Conservation (phyloP, 208 protist genomes). For the Perkinsela sp. region DNA sequence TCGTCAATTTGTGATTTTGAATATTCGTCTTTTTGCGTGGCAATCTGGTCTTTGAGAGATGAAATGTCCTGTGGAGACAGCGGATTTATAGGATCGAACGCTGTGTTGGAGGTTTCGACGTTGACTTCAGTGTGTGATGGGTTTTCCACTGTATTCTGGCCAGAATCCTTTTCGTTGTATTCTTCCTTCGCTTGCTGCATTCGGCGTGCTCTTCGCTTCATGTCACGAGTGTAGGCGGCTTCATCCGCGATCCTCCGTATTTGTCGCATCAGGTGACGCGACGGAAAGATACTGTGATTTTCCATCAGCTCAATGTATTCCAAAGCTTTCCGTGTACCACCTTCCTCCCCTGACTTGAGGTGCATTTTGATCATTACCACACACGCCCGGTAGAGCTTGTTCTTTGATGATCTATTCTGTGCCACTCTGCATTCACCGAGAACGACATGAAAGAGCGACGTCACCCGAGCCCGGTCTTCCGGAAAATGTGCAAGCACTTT, state of each 20-base stretch:
- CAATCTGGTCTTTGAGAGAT: background rate
- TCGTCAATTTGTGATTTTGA: too few species aligned
- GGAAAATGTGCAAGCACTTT: background rate
- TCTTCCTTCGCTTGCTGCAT: slow-evolving; percentile 63
- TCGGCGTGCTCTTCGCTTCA: slow-evolving; percentile 61
- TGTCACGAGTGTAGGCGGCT: slow-evolving; percentile 55
- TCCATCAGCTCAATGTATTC: slow-evolving; percentile 64
- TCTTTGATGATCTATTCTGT: background rate
- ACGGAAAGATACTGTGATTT: slow-evolving; percentile 20
- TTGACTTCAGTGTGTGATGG: background rate
- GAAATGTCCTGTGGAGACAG: background rate
- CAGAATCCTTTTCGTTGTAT: slow-evolving; percentile 16
- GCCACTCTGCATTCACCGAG: background rate
- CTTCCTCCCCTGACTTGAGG: slow-evolving; percentile 54
- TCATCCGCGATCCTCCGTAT: slow-evolving; percentile 53
- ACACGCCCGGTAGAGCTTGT: slow-evolving; percentile 17
- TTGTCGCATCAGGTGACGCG: slow-evolving; percentile 37
- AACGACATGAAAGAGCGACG: background rate
- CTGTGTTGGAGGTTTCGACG: too few species aligned
- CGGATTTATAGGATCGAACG: background rate
- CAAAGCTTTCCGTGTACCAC: slow-evolving; percentile 38
- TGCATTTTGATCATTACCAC: slow-evolving; percentile 67
- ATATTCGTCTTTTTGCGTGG: too few species aligned
- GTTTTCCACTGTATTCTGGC: background rate
- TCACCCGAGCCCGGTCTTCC: background rate